These are phyloP conservation scores for Paraphoma sp. DNA, from an alignment of 2,329 filamentous ascomycete species.

Conservation along the genomic window DNA sequence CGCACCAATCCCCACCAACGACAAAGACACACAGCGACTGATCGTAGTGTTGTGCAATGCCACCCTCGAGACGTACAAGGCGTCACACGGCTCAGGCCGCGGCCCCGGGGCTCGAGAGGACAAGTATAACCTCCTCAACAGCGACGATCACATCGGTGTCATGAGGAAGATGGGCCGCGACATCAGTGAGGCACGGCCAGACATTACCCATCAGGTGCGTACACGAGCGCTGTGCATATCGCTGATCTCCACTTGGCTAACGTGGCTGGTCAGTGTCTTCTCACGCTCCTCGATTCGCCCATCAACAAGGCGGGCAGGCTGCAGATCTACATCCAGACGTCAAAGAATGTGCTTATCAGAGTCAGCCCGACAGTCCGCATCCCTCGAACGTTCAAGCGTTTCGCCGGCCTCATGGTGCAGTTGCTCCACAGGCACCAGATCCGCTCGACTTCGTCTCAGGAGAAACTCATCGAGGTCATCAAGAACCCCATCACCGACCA, in stretches of 20 bases:
- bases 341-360: conserved; percentile 96
- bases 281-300: conserved; percentile 95
- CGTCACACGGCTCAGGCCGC: conserved; percentile 73
- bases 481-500: conserved; percentile 98
- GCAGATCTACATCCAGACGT: conserved; percentile 98
- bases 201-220: conserved; percentile 97
- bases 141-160: conserved; percentile 97
- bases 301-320: conserved; percentile 98
- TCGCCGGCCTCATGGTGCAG: conserved; percentile 98
- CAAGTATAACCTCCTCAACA: conserved; percentile 97
- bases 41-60: conserved; percentile 98
- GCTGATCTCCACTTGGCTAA: conserved; percentile 23
- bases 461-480: conserved; percentile 97
- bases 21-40: conserved; percentile 89
- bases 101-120: conserved; percentile 77
- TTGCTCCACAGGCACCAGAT: conserved; percentile 94
- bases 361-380: conserved; percentile 98
- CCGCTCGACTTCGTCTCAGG: conserved; percentile 93
- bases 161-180: conserved; percentile 99
- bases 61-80: conserved; percentile 96
- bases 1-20: conserved; percentile 78
- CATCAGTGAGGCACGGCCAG: conserved; percentile 95
- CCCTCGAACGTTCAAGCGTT: conserved; percentile 97
- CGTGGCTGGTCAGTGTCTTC: conserved; percentile 73
- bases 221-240: conserved; percentile 8